phyloP scores from a whole-genome alignment of 805 yeast species.

The Saccharomyces mikatae region DNA sequence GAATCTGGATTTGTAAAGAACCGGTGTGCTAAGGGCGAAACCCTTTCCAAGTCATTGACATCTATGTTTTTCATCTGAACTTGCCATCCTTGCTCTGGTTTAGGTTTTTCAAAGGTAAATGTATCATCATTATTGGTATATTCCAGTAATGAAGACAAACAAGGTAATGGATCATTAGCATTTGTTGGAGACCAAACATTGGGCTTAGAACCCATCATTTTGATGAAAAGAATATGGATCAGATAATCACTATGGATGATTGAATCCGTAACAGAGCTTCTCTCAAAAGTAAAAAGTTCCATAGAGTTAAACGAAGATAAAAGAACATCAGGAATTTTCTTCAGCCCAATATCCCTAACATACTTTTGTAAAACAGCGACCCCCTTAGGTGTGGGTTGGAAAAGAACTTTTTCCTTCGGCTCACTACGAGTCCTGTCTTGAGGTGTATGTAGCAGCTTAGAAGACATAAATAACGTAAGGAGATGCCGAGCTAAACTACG shows the following conservation, averaged over 20 bases:
- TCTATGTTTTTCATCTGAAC: slow-evolving; percentile 7
- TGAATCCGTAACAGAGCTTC: slow-evolving; percentile 50
- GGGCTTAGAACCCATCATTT: slow-evolving; percentile 57
- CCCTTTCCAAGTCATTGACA: slow-evolving; percentile 18
- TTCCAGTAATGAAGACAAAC: slow-evolving; percentile 29
- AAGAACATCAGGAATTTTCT: slow-evolving; percentile 41
- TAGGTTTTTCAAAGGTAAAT: slow-evolving; percentile 18
- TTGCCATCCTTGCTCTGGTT: slow-evolving; percentile 7
- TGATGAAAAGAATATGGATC: slow-evolving; percentile 53
- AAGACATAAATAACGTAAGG: slow-evolving; percentile 45
- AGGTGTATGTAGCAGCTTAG: slow-evolving; percentile 66
- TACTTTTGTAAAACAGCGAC: slow-evolving; percentile 59
- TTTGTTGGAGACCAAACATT: slow-evolving; percentile 60
- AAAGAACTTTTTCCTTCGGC: slow-evolving; percentile 35
- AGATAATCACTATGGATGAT: slow-evolving; percentile 56
- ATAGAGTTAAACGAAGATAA: slow-evolving; percentile 58
- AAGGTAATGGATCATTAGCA: slow-evolving; percentile 42
- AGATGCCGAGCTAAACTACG: slow-evolving; percentile 41
- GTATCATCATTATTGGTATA: slow-evolving; percentile 28
- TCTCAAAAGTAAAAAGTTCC: slow-evolving; percentile 60
- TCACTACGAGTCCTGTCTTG: slow-evolving; percentile 55
- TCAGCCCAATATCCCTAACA: slow-evolving; percentile 49
- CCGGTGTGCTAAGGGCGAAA: slow-evolving; percentile 64
- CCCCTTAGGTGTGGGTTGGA: slow-evolving; percentile 93
- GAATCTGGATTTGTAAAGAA: slow-evolving; percentile 87